Evolutionary conservation across 306 rosid species (phyloP).

Genomic region (Begonia fuchsioides): DNA sequence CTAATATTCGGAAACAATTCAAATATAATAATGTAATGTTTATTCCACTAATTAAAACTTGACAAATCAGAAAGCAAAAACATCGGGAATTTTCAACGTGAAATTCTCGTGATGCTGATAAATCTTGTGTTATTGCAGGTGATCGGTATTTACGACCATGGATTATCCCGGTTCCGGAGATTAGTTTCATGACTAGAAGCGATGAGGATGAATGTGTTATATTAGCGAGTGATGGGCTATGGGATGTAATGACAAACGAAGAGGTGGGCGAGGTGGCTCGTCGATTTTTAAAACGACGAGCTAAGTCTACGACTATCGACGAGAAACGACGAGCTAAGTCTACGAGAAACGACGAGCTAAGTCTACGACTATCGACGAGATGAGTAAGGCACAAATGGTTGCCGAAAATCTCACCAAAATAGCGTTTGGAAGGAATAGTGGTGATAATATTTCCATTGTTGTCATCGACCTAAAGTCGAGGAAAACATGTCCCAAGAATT

Average conservation of each 20-base stretch:
- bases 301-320: conserved; percentile 20
- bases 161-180: conserved; percentile 78
- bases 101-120: no score
- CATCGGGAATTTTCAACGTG: no score
- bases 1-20: no score
- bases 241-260: conserved; percentile 78
- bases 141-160: conserved; percentile 72
- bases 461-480: conserved; percentile 67
- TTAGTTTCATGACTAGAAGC: conserved; percentile 42
- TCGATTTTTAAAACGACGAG: conserved; percentile 44
- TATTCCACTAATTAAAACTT: no score
- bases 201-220: conserved; percentile 72
- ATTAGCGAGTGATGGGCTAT: conserved; percentile 77
- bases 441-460: conserved; percentile 60
- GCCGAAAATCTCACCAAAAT: conserved; percentile 62
- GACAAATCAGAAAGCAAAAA: no score
- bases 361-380: conserved; percentile 19
- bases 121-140: conserved; percentile 16
- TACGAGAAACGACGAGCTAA: no score
- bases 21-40: no score
- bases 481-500: conserved; percentile 24
- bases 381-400: conserved; percentile 45
- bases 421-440: conserved; percentile 54
- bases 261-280: conserved; percentile 72
- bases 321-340: no score